Evolutionary conservation across 2,329 filamentous ascomycete species (phyloP), one percentile per base, ranked within the genome.

Genomic region (Metarhizium brunneum): DNA sequence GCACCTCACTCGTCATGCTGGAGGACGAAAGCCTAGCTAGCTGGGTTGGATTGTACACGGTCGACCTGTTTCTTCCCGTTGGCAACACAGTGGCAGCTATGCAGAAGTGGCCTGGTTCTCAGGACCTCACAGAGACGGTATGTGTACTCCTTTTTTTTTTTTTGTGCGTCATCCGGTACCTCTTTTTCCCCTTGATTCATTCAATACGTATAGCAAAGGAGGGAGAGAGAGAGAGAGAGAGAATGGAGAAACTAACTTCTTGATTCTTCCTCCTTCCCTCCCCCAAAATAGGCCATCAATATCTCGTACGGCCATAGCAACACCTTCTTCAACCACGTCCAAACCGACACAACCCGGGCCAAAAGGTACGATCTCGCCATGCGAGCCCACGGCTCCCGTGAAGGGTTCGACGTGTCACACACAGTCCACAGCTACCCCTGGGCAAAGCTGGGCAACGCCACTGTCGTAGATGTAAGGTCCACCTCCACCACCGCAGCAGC

Each of bases 51-150:
- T 63, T 69, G 29, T 64, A 60, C 25, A 62, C 55, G 13, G 57
- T 64, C 6, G 67, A 72, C 47, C 56, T 70, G 36, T 64, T 66
- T 59, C 62, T 63, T 2, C 63, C 68, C 4, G 60, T 67, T 4
- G 62, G 62, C 14, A 66, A 66, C 52, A 65, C 66, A 3, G 63
- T 70, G 3, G 61, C 65, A 1, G 69, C 70, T 4, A 64, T 72
- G 63, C 61, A 65, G 47, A 68, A 61, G 54, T 73, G 70, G 69
- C 70, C 70, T 0, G 63, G 55, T 16, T 70, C 65, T n/a, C 58
- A 68, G 36, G 69, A 73, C 45, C 60, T 65, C 0, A 69, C 62
- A 11, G 62, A 73, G 58, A 71, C 71, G 6, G 60, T 58, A 54
- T 4, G 55, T 50, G 49, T 8, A 7, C 45, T 25, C 25, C n/a